Conservation (phyloP, 1,284 basidiomycete species). For the Laetiporus sulphureus region DNA sequence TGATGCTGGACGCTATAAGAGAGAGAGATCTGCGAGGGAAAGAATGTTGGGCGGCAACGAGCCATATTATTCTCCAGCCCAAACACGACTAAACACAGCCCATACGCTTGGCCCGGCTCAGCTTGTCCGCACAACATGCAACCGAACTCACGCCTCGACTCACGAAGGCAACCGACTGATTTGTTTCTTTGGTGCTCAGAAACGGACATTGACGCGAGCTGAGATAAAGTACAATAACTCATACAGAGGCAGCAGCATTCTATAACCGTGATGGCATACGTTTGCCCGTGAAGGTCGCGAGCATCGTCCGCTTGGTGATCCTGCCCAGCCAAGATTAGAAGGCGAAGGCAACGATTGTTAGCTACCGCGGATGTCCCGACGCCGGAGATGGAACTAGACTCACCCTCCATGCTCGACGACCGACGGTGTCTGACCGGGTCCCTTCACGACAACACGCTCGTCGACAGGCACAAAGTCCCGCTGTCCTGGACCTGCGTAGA, state of each 20-base stretch:
- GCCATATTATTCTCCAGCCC: slow-evolving; percentile 1
- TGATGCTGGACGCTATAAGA: slow-evolving; percentile 18
- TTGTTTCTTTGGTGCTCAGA: too few species aligned
- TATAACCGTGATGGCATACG: too few species aligned
- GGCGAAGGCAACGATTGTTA: too few species aligned
- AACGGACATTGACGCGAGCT: too few species aligned
- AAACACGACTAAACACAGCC: slow-evolving; percentile 3
- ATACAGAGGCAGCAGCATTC: too few species aligned
- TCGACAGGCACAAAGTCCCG: slow-evolving; percentile 68
- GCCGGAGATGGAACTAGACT: slow-evolving; percentile 23
- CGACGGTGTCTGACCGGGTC: slow-evolving; percentile 51
- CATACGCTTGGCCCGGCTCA: too few species aligned
- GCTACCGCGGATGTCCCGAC: neutral
- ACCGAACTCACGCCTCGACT: too few species aligned
- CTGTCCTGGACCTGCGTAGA: slow-evolving; percentile 69
- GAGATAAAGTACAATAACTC: too few species aligned
- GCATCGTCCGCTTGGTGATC: slow-evolving; percentile 70
- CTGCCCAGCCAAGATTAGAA: slow-evolving; percentile 36
- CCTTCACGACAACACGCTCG: slow-evolving; percentile 49
- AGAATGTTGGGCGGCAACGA: slow-evolving; percentile 1
- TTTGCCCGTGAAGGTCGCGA: slow-evolving; percentile 66
- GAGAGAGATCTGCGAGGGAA: slow-evolving; percentile 13
- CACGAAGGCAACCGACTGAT: too few species aligned
- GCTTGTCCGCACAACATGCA: too few species aligned
- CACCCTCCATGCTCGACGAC: slow-evolving; percentile 72